Base-by-base conservation (phyloP, 139 green algal species). In the Desmodesmus armatus region DNA sequence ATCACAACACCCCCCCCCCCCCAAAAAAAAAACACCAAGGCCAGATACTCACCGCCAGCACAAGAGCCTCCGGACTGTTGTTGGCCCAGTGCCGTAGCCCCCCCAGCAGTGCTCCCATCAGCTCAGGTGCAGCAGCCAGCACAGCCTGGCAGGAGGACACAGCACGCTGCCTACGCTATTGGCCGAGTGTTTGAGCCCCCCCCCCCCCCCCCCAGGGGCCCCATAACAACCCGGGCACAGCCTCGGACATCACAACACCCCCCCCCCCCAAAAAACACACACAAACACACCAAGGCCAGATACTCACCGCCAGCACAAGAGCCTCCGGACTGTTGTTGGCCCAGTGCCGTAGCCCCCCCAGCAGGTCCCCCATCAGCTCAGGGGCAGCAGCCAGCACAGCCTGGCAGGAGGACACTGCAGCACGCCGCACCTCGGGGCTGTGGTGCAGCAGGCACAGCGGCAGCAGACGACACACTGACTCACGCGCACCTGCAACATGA, bases 391-490 rank as follows among this genome's bases (percentile, higher is more conserved):
- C 15, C 55, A 69, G 29, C 5, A 76, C 19, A 1, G 29, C 7
- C 3, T 40, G 31, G 47, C 33, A 35, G 5, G 65, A 44, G 9
- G 47, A 39, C 21, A 35, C 66, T 31, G 80, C 80, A 53, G 80
- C 37, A 3, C 44, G n/a, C 33, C 80, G 65, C 31, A 76, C 66
- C 19, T 79, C 80, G 31, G 43, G 43, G 5, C 9, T 29, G 29
- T 85, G 80, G 70, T 85, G 80, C 47, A 85, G 66, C 66, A 85
- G 31, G 47, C 47, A 69, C 65, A 78, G 33, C 31, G 66, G 35
- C 80, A 85, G 43, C 60, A 84, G 31, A n/a, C 19, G 49, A 33
- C 53, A 72, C 15, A 71, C 31, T 11, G 27, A 29, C 17, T 47
- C 78, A 66, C 19, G 35, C 15, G 27, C 31, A 31, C 29, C 67